Evolutionary conservation across 129 eudicot genomes (phyloP).

Genomic region (Pittosporum tobira): DNA sequence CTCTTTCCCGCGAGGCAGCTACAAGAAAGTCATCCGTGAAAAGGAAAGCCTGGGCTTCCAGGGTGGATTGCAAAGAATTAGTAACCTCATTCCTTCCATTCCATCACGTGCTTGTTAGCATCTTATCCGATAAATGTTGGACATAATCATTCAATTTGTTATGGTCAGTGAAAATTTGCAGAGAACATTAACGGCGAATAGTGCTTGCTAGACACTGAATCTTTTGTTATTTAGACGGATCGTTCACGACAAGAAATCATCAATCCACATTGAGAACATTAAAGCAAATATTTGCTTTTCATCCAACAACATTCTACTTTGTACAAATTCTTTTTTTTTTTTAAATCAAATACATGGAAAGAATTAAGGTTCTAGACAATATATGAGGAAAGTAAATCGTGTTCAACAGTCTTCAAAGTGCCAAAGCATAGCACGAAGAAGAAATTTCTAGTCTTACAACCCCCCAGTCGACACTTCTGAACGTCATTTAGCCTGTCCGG

Average conservation of each 20-base stretch:
- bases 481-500: not conserved
- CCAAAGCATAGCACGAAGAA: constrained; percentile 15
- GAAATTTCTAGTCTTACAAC: constrained; percentile 16
- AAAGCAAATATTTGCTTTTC: constrained; percentile 20
- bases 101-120: no score
- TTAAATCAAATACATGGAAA: constrained; percentile 27
- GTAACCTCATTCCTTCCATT: no score
- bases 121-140: no score
- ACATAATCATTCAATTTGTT: no score
- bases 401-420: constrained; percentile 12
- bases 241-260: not conserved
- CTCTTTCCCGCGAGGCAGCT: no score
- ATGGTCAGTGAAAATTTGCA: no score
- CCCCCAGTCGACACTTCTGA: not conserved
- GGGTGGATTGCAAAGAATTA: no score
- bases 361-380: constrained; percentile 23
- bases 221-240: not conserved
- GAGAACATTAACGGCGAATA: no score
- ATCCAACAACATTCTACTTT: constrained; percentile 50
- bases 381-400: constrained; percentile 15
- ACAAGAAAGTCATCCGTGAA: no score
- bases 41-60: no score
- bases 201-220: no score
- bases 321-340: constrained; percentile 40
- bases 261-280: constrained; percentile 1